Percentiles rank a stretch among this genome's conserved stretches.
These are phyloP conservation scores for Pseudoneurospora amorphoporcata DNA, from an alignment of 495 filamentous ascomycete genomes.

Conservation along the genomic window DNA sequence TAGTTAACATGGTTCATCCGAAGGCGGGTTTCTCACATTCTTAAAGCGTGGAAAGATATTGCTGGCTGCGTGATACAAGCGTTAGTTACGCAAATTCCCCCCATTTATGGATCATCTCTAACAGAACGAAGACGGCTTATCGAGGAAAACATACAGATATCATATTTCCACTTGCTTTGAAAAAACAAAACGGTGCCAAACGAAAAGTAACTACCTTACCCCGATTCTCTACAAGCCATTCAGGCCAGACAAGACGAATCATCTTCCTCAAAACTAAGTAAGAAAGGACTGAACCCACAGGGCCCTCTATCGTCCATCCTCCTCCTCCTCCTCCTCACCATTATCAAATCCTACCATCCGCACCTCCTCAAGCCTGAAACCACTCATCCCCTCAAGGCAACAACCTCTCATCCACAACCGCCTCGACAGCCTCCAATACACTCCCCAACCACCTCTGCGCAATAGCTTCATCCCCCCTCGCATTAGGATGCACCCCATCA, in stretches of 20 bases:
- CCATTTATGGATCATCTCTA: too few relatives aligned
- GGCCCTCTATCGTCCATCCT: not conserved
- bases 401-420: not conserved
- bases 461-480: constrained; percentile 28
- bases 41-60: too few relatives aligned
- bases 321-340: not conserved
- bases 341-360: not conserved
- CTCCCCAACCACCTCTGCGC: constrained; percentile 26
- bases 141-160: not conserved
- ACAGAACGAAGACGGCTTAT: not conserved
- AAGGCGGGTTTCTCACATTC: too few relatives aligned
- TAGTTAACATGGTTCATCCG: too few relatives aligned
- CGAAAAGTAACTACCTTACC: not conserved
- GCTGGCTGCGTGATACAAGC: too few relatives aligned
- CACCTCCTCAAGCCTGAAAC: not conserved
- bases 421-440: constrained; percentile 6
- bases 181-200: not conserved
- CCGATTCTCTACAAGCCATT: not conserved
- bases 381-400: not conserved
- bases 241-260: not conserved
- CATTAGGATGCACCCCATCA: constrained; percentile 39
- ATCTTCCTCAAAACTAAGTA: not conserved
- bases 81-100: too few relatives aligned
- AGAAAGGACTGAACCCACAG: not conserved
- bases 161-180: not conserved